Percentiles rank a stretch among this genome's conserved stretches.
These are phyloP conservation scores for Phytophthora idaei DNA, from an alignment of 352 stramenopile genomes.

Conservation along the genomic window DNA sequence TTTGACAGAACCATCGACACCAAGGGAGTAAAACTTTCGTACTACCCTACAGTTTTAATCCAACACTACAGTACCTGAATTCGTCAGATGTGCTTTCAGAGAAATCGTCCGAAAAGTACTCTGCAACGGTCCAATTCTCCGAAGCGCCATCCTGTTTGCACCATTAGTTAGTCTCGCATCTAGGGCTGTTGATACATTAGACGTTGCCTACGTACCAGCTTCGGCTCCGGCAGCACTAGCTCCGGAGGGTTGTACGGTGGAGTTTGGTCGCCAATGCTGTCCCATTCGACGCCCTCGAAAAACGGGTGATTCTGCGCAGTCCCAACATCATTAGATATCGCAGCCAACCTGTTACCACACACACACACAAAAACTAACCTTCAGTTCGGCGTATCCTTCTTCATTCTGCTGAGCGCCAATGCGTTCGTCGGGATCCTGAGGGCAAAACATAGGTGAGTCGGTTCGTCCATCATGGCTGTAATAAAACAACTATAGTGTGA, in stretches of 20 bases:
- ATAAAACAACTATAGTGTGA: neutral
- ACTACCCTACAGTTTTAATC: neutral
- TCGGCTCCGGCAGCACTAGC: constrained; percentile 65
- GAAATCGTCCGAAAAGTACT: constrained; percentile 85
- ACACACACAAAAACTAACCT: constrained; percentile 39
- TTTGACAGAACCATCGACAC: constrained; percentile 1
- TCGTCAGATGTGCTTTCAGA: constrained; percentile 77
- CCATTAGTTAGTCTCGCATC: constrained; percentile 2
- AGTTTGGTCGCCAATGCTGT: constrained; percentile 51
- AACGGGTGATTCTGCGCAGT: constrained; percentile 67
- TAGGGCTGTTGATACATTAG: neutral
- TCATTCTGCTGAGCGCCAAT: constrained; percentile 75
- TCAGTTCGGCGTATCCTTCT: constrained; percentile 69
- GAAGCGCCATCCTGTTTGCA: constrained; percentile 64
- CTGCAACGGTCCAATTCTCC: constrained; percentile 81
- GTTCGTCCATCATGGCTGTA: neutral
- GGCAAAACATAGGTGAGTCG: neutral
- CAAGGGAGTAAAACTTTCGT: neutral
- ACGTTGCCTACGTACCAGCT: constrained; percentile 39
- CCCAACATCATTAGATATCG: neutral
- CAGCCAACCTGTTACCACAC: neutral
- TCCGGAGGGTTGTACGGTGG: constrained; percentile 65
- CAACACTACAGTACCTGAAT: constrained; percentile 40
- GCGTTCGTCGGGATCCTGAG: constrained; percentile 59
- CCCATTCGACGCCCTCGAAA: constrained; percentile 83